Evolutionary conservation across 2,329 filamentous ascomycete genomes (phyloP).

Genomic region (Daldinia eschscholtzii): DNA sequence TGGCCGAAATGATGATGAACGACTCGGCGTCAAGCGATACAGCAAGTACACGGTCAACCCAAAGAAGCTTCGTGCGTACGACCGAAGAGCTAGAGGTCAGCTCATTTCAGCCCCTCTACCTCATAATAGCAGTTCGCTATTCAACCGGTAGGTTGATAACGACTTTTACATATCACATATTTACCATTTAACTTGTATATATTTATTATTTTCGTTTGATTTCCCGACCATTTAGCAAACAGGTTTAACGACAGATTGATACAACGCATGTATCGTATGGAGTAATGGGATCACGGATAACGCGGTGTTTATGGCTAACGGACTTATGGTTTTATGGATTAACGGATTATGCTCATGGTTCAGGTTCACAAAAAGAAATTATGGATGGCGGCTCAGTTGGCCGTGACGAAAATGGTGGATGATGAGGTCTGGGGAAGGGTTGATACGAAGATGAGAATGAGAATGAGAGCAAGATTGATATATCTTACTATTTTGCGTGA

Average conservation of each 20-base stretch:
- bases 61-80: conserved; percentile 43
- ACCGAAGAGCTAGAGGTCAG: conserved; percentile 42
- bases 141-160: conserved; percentile 28
- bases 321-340: conserved; percentile 27
- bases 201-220: background rate
- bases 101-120: conserved; percentile 45
- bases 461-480: conserved; percentile 23
- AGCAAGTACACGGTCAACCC: conserved; percentile 50
- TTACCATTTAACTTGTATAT: conserved; percentile 9
- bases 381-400: conserved; percentile 1
- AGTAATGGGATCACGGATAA: conserved; percentile 33
- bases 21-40: conserved; percentile 50
- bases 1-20: conserved; percentile 51
- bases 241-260: conserved; percentile 26
- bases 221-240: conserved; percentile 11
- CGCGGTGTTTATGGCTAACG: conserved; percentile 30
- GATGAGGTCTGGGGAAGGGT: background rate
- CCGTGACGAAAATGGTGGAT: conserved; percentile 5
- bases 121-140: conserved; percentile 43
- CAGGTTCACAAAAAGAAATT: background rate
- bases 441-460: conserved; percentile 25
- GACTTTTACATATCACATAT: conserved; percentile 22
- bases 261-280: conserved; percentile 31
- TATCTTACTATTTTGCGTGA: conserved; percentile 24
- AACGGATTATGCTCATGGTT: conserved; percentile 20